phyloP scores from a whole-genome alignment of 2,329 filamentous ascomycete genomes.

The Sclerotinia glacialis region DNA sequence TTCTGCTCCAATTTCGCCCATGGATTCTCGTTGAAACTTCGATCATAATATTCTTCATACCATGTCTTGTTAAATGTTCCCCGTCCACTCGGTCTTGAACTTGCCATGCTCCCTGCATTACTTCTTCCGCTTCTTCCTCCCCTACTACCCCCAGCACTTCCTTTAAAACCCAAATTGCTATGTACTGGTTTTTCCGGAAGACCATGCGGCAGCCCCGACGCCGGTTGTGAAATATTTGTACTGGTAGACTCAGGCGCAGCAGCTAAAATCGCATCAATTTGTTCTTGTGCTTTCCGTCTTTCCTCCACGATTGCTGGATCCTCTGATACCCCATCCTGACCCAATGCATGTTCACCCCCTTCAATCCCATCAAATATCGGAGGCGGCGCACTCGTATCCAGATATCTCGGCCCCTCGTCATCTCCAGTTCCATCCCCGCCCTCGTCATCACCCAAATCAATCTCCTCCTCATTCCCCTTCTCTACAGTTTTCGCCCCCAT shows the following conservation, averaged over 20 bases:
- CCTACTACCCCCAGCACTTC: slow-evolving; percentile 6
- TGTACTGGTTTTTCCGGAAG: slow-evolving; percentile 24
- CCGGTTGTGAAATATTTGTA: slow-evolving; percentile 10
- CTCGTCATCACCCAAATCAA: slow-evolving; percentile 31
- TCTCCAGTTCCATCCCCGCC: slow-evolving; percentile 19
- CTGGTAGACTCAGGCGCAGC: slow-evolving; percentile 19
- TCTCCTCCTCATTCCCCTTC: slow-evolving; percentile 29
- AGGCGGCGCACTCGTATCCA: slow-evolving; percentile 33
- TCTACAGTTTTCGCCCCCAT: slow-evolving; percentile 27
- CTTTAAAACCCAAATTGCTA: slow-evolving; percentile 26
- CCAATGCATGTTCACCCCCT: slow-evolving; percentile 2
- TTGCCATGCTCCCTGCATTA: slow-evolving; percentile 24
- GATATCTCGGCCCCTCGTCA: slow-evolving; percentile 27
- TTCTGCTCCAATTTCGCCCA: slow-evolving; percentile 59
- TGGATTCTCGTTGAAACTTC: slow-evolving; percentile 67
- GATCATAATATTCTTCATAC: slow-evolving; percentile 68
- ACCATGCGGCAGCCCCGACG: slow-evolving; percentile 1
- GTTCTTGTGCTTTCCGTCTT: slow-evolving; percentile 30
- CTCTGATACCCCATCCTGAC: slow-evolving; percentile 15
- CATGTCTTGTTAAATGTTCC: slow-evolving; percentile 49
- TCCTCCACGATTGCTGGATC: slow-evolving; percentile 25
- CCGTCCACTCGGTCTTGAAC: slow-evolving; percentile 24
- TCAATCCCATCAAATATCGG: slow-evolving; percentile 37
- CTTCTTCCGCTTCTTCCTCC: slow-evolving; percentile 16
- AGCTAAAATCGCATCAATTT: slow-evolving; percentile 35